Evolutionary conservation across 1,284 basidiomycete species (phyloP).

Genomic region (Cryptococcus floricola): DNA sequence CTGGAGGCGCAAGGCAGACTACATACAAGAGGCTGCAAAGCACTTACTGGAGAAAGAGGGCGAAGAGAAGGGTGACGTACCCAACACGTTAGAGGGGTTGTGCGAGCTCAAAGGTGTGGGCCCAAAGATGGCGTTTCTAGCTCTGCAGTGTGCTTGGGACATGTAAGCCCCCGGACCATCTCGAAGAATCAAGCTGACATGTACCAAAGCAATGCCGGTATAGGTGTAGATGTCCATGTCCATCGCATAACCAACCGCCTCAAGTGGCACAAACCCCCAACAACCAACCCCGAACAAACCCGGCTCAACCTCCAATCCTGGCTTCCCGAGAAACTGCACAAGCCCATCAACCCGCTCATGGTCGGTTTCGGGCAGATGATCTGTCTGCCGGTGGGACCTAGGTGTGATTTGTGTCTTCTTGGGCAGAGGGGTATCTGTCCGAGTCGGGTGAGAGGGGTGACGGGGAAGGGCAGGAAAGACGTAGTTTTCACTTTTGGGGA

Average conservation of each 20-base stretch:
- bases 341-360: constrained; percentile 78
- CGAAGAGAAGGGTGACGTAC: constrained; percentile 60
- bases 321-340: constrained; percentile 74
- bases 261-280: constrained; percentile 81
- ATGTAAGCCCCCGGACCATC: constrained; percentile 54
- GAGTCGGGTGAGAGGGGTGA: constrained; percentile 38
- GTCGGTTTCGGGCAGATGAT: constrained; percentile 87
- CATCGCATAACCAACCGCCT: constrained; percentile 90
- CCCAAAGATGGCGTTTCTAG: constrained; percentile 86
- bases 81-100: constrained; percentile 78
- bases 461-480: constrained; percentile 39
- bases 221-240: constrained; percentile 94
- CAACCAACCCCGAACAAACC: constrained; percentile 83
- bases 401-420: constrained; percentile 69
- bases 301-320: constrained; percentile 83
- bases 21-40: constrained; percentile 66
- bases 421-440: constrained; percentile 49
- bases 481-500: constrained; percentile 54
- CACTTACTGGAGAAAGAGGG: constrained; percentile 57
- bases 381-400: constrained; percentile 75
- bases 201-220: constrained; percentile 71
- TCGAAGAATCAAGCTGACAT: neutral
- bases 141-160: constrained; percentile 80
- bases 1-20: constrained; percentile 78
- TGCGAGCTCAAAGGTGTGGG: constrained; percentile 82